Conservation (phyloP, 169 alveolate genomes). For the Theileria parva region DNA sequence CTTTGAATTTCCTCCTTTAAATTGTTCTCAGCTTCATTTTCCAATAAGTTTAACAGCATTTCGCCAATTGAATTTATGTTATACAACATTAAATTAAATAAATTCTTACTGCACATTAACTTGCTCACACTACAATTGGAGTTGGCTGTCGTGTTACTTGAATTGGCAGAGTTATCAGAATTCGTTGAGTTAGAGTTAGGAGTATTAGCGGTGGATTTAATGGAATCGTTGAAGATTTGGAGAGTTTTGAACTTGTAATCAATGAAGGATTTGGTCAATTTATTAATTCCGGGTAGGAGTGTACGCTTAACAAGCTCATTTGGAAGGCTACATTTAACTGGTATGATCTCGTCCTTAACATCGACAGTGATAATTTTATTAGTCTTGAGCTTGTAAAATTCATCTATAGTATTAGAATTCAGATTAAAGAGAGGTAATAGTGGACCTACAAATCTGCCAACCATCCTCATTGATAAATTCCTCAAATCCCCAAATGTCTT, state of each 20-base stretch:
- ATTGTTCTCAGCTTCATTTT: background rate
- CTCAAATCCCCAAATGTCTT: constrained; percentile 42
- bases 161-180: background rate
- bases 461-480: constrained; percentile 15
- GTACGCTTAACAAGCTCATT: background rate
- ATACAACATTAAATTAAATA: background rate
- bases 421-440: constrained; percentile 26
- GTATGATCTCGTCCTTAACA: constrained; percentile 34
- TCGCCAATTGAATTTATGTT: constrained; percentile 20
- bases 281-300: constrained; percentile 6
- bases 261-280: constrained; percentile 8
- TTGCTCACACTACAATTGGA: background rate
- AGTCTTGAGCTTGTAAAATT: constrained; percentile 3
- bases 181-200: background rate
- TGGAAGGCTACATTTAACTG: constrained; percentile 29
- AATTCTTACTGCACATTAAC: background rate
- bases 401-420: background rate
- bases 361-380: constrained; percentile 24
- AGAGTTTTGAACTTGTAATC: constrained; percentile 5
- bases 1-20: constrained; percentile 5
- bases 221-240: background rate
- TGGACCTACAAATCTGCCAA: constrained; percentile 4
- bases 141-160: background rate
- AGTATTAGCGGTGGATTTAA: background rate
- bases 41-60: background rate